Percentiles rank a stretch among this genome's conserved stretches.
Conservation (phyloP, 805 yeast species). For the Sugiyamaella lignohabitans region DNA sequence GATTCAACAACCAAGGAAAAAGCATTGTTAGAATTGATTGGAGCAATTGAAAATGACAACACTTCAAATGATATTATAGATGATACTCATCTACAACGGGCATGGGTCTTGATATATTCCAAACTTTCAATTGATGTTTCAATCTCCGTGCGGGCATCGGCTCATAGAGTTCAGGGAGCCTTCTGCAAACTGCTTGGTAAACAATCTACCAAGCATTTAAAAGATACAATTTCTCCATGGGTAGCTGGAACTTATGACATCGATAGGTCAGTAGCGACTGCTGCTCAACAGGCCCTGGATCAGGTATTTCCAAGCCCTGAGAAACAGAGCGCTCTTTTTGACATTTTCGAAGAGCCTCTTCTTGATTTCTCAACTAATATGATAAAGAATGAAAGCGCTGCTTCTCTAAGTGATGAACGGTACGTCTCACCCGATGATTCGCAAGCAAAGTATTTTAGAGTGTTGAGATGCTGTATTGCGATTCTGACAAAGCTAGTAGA, state of each 20-base stretch:
- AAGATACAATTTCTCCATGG: slow-evolving; percentile 68
- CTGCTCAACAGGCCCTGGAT: slow-evolving; percentile 43
- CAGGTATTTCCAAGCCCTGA: slow-evolving; percentile 52
- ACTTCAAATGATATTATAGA: neutral
- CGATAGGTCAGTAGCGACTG: slow-evolving; percentile 53
- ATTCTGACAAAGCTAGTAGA: slow-evolving; percentile 31
- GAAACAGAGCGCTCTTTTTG: slow-evolving; percentile 53
- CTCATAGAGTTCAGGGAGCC: slow-evolving; percentile 61
- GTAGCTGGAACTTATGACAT: slow-evolving; percentile 63
- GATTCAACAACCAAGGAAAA: slow-evolving; percentile 83
- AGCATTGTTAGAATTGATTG: slow-evolving; percentile 53
- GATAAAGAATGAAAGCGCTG: slow-evolving; percentile 50
- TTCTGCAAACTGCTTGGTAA: slow-evolving; percentile 49
- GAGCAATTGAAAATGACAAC: slow-evolving; percentile 24
- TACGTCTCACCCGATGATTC: slow-evolving; percentile 62
- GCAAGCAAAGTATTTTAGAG: slow-evolving; percentile 53
- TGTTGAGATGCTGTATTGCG: slow-evolving; percentile 44
- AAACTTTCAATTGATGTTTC: slow-evolving; percentile 70
- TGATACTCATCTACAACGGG: slow-evolving; percentile 27
- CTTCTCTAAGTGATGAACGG: slow-evolving; percentile 69
- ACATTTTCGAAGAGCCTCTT: slow-evolving; percentile 49
- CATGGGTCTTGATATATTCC: slow-evolving; percentile 67
- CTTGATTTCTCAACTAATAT: slow-evolving; percentile 49
- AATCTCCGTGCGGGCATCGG: slow-evolving; percentile 49
- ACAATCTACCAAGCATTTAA: slow-evolving; percentile 55